phyloP scores from a whole-genome alignment of 2,329 filamentous ascomycete genomes.

The Amesomyces nigricolor region DNA sequence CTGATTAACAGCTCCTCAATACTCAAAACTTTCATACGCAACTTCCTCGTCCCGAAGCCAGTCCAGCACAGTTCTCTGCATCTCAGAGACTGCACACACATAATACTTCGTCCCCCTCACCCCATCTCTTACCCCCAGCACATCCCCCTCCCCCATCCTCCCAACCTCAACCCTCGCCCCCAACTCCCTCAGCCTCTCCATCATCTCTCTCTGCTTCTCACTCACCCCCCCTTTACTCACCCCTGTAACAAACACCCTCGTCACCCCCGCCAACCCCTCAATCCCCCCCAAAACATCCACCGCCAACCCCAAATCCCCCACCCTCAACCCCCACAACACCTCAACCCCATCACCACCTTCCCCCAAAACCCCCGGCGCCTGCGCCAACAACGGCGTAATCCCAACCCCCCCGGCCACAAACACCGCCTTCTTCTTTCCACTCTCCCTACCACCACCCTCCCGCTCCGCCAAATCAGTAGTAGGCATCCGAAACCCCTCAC shows the following conservation, averaged over 20 bases:
- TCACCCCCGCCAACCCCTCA: conserved; percentile 44
- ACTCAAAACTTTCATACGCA: conserved; percentile 56
- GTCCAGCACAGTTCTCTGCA: conserved; percentile 38
- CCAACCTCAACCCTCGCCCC: conserved; percentile 34
- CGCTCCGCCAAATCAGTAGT: neutral
- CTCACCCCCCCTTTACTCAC: conserved; percentile 29
- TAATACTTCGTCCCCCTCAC: conserved; percentile 43
- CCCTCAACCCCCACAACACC: conserved; percentile 63
- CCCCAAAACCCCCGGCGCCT: conserved; percentile 47
- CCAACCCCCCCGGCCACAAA: conserved; percentile 78
- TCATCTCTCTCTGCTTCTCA: conserved; percentile 33
- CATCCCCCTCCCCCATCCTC: conserved; percentile 38
- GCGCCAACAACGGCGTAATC: conserved; percentile 74
- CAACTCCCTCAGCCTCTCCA: conserved; percentile 32
- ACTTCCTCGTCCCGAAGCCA: conserved; percentile 53
- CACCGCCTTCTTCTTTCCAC: conserved; percentile 36
- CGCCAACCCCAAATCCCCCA: conserved; percentile 58
- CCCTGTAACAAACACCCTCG: conserved; percentile 60
- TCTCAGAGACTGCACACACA: conserved; percentile 42
- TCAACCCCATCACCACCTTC: conserved; percentile 34
- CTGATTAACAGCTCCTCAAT: conserved; percentile 34
- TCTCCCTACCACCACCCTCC: neutral
- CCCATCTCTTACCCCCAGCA: conserved; percentile 33
- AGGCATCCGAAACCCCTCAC: conserved; percentile 39
- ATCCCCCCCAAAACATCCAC: conserved; percentile 51